Base-by-base conservation (phyloP, 2,329 filamentous ascomycete genomes). In the Ceratocystis destructans region DNA sequence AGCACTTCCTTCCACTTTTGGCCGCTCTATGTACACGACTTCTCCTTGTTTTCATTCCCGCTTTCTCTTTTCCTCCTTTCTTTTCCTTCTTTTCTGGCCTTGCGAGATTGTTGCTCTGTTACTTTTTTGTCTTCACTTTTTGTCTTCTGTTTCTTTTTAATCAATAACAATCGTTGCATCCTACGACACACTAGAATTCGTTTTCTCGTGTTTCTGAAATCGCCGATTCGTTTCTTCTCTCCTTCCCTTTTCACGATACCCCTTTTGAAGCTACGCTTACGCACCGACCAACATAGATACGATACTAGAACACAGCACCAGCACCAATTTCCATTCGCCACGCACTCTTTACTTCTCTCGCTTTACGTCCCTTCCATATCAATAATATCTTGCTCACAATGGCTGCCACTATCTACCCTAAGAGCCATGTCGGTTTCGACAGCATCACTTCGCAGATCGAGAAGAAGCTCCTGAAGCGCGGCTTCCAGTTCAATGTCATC, bases 401-500 rank as follows among this genome's bases (percentile, higher is more conserved):
- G 79, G 78, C 79, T 71, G 77, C 79, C 76, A 85, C 85, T 74
- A 85, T 88, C 76, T 94, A 90, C 79, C 94, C 94, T 75, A 87
- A 94, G 78, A 96, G 88, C 87, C 94, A 97, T 83, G 94, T 99
- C 78, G 94, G 94, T 85, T 99, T 99, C 82, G 94, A 99, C 83
- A 96, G 91, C 82, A 99, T 99, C 83, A 99, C 94, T 73, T 91
- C 88, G 72, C 94, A 99, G 83, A 99, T 99, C 74, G 94, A 99
- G 87, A 89, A 90, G 82, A 99, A 99, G 88, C 88, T 97, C 76
- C 79, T 99, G 81, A 99, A 99, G 85, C 91, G 94, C 80, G 94
- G 94, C 73, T 99, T 99, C 80, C 94, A 99, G 80, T 99, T 99
- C 86, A 99, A 99, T 78, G 88, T 97, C 75, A 97, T 97, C 79